phyloP scores from a whole-genome alignment of 148 eudicot species.

The Fagopyrum esculentum region DNA sequence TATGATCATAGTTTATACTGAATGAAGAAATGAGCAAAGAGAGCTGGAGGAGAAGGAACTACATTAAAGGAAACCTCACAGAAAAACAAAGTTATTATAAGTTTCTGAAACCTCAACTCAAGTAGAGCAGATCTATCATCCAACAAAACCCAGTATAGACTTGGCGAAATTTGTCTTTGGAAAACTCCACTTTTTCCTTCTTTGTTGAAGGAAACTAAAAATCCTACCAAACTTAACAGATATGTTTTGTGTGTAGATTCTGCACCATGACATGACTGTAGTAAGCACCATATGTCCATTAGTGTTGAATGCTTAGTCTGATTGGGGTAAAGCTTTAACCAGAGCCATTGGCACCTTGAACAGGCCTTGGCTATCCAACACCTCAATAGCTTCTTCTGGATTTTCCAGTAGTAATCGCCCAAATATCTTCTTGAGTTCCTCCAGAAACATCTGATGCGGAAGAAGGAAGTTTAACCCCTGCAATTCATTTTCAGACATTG shows the following conservation, averaged over 20 bases:
- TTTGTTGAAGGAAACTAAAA: neutral
- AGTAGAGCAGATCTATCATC: neutral
- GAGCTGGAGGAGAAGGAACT: no score
- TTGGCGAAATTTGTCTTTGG: neutral
- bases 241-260: neutral
- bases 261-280: neutral
- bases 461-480: neutral
- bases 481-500: neutral
- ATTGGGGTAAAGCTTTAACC: neutral
- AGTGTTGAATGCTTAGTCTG: neutral
- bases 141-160: neutral
- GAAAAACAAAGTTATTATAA: no score
- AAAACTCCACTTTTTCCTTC: neutral
- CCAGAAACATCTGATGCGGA: neutral
- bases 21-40: neutral
- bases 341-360: neutral
- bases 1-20: neutral
- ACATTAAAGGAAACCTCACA: no score
- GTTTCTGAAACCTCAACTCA: neutral
- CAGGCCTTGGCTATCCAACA: slow-evolving; percentile 1
- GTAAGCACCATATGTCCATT: neutral
- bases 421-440: neutral
- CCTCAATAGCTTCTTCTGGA: slow-evolving; percentile 5
- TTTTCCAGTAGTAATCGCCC: neutral
- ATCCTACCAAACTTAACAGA: neutral